These are phyloP conservation scores for Aspergillus intermedius DNA, from an alignment of 2,329 filamentous ascomycete genomes.

Conservation along the genomic window DNA sequence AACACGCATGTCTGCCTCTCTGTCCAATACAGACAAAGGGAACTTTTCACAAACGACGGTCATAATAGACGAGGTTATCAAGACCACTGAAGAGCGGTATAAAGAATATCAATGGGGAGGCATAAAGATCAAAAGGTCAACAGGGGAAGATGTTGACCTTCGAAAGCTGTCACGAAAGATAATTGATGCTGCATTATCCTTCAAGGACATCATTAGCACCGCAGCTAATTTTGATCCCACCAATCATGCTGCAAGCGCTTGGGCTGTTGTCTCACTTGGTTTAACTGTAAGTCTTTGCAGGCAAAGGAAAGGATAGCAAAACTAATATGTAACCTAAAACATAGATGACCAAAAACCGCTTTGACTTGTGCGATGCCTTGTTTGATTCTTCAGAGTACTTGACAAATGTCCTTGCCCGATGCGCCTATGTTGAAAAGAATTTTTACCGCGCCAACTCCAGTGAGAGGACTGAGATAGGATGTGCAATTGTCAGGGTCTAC, in stretches of 20 bases:
- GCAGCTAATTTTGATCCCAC: conserved; percentile 9
- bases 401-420: conserved; percentile 5
- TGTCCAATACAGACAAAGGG: not conserved
- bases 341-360: conserved; percentile 12
- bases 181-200: conserved; percentile 8
- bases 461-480: conserved; percentile 1
- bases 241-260: conserved; percentile 9
- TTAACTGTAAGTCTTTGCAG: conserved; percentile 8
- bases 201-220: conserved; percentile 9
- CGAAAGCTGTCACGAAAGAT: conserved; percentile 7
- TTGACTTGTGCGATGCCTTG: conserved; percentile 4
- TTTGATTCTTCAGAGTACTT: conserved; percentile 14
- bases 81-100: conserved; percentile 7
- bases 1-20: not conserved
- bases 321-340: not conserved
- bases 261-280: conserved; percentile 13
- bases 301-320: not conserved
- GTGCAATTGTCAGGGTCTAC: conserved; percentile 7
- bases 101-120: not conserved
- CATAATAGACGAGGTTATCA: conserved; percentile 6
- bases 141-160: conserved; percentile 4
- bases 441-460: conserved; percentile 2
- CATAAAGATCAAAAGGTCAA: not conserved
- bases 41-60: not conserved
- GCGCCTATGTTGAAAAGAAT: conserved; percentile 9